phyloP scores from a whole-genome alignment of 225 moss, liverwort and hornwort species.

The Climacium dendroides region DNA sequence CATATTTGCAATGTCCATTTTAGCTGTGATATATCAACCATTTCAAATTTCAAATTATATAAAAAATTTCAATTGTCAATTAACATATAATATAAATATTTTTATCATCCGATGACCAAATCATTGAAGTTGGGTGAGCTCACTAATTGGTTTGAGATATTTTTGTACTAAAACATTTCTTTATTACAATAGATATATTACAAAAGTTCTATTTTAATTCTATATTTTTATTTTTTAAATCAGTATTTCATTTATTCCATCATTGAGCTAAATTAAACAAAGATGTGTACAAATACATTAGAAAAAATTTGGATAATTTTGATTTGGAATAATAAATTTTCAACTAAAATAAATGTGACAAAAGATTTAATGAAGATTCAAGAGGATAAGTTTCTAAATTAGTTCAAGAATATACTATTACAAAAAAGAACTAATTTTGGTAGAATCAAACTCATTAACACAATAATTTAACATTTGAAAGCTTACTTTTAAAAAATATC shows the following conservation, averaged over 20 bases:
- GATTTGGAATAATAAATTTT: too few relatives aligned
- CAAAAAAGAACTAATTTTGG: rapidly evolving
- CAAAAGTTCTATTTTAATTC: background rate
- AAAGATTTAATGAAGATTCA: background rate
- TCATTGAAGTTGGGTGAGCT: background rate
- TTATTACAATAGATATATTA: background rate
- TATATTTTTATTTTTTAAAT: background rate
- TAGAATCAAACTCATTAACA: background rate
- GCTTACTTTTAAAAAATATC: rapidly evolving
- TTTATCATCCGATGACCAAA: background rate
- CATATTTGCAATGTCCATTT: background rate
- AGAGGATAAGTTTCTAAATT: background rate
- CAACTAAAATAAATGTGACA: too few relatives aligned
- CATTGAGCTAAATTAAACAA: background rate
- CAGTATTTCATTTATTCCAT: background rate
- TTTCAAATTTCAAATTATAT: background rate
- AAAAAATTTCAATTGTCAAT: background rate
- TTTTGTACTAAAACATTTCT: background rate
- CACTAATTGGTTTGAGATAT: background rate
- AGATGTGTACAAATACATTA: too few relatives aligned
- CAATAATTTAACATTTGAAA: background rate
- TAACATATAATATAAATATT: background rate
- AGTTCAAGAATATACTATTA: background rate
- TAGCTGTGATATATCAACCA: background rate
- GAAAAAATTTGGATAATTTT: background rate